Evolutionary conservation across 2,329 filamentous ascomycete genomes (phyloP).

Genomic region (Emericellopsis atlantica): DNA sequence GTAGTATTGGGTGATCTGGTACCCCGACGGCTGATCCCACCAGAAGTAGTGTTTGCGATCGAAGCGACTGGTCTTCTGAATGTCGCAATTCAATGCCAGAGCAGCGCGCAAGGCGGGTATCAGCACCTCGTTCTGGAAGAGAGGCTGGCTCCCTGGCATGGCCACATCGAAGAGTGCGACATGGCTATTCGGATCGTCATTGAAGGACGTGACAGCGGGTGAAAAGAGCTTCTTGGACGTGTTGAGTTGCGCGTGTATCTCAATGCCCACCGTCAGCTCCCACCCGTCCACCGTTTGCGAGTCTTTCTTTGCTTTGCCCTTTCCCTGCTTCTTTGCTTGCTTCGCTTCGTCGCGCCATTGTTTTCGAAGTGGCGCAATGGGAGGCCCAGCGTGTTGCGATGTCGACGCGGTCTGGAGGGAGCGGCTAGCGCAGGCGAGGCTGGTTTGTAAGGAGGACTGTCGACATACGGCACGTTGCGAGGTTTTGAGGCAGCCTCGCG

Average conservation of each 20-base stretch:
- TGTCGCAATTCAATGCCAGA: slow-evolving; percentile 65
- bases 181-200: slow-evolving; percentile 68
- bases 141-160: slow-evolving; percentile 77
- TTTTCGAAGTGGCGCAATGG: slow-evolving; percentile 48
- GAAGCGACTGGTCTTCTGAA: slow-evolving; percentile 70
- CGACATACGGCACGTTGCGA: too few species aligned
- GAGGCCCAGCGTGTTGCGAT: slow-evolving; percentile 1
- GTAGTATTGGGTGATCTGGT: slow-evolving; percentile 98
- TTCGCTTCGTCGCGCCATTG: slow-evolving; percentile 61
- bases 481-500: slow-evolving; percentile 24
- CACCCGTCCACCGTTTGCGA: slow-evolving; percentile 52
- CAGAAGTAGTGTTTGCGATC: slow-evolving; percentile 99
- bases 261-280: slow-evolving; percentile 92
- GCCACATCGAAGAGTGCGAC: slow-evolving; percentile 82
- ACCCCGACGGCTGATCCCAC: slow-evolving; percentile 92
- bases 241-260: slow-evolving; percentile 95
- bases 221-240: slow-evolving; percentile 86
- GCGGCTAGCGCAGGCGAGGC: slow-evolving; percentile 15
- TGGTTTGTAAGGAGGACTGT: slow-evolving; percentile 2
- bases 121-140: slow-evolving; percentile 71
- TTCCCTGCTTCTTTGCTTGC: slow-evolving; percentile 52
- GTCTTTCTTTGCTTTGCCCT: slow-evolving; percentile 30
- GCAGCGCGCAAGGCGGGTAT: slow-evolving; percentile 87
- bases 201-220: slow-evolving; percentile 48
- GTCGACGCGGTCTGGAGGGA: slow-evolving; percentile 7